A percentile compares a stretch with the other conserved stretches of the same genome.
Evolutionary conservation across 805 yeast genomes (phyloP).

Genomic region (Cephaloascus fragrans): DNA sequence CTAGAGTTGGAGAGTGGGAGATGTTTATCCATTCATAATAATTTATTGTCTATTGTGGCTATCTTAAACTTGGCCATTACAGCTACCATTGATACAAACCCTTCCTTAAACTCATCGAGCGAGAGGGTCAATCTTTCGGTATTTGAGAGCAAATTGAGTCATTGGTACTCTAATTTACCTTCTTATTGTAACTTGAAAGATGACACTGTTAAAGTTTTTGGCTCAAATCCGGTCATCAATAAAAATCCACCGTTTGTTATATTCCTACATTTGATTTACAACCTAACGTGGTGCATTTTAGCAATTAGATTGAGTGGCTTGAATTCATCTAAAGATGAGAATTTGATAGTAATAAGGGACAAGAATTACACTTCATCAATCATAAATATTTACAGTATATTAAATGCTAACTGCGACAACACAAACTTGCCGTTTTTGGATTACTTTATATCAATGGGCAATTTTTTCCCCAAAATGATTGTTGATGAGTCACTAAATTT

Average conservation of each 20-base stretch:
- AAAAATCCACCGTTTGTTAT: slow-evolving; percentile 9
- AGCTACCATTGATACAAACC: slow-evolving; percentile 9
- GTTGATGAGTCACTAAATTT: slow-evolving; percentile 2
- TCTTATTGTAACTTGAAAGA: slow-evolving; percentile 3
- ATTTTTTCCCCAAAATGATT: slow-evolving; percentile 11
- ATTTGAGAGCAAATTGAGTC: background rate
- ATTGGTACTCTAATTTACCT: background rate
- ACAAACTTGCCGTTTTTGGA: slow-evolving; percentile 9
- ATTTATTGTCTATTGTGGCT: slow-evolving; percentile 7
- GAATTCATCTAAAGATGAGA: slow-evolving; percentile 2
- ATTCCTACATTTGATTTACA: slow-evolving; percentile 8
- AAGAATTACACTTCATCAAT: slow-evolving; percentile 8
- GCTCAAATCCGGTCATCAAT: slow-evolving; percentile 1
- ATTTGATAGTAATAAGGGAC: slow-evolving; percentile 5
- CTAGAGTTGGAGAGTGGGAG: slow-evolving; percentile 11
- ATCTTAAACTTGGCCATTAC: slow-evolving; percentile 13
- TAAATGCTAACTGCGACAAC: slow-evolving; percentile 2
- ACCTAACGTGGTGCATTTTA: slow-evolving; percentile 11
- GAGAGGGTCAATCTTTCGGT: background rate
- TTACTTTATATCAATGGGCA: slow-evolving; percentile 8
- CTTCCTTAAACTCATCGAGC: background rate
- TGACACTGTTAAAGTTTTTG: slow-evolving; percentile 3
- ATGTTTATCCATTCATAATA: slow-evolving; percentile 12
- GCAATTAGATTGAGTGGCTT: slow-evolving; percentile 9
- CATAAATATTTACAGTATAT: slow-evolving; percentile 4